Percentiles rank a stretch among this genome's conserved stretches.
Conservation (phyloP, 352 stramenopile species). For the Globisporangium cystogenes region DNA sequence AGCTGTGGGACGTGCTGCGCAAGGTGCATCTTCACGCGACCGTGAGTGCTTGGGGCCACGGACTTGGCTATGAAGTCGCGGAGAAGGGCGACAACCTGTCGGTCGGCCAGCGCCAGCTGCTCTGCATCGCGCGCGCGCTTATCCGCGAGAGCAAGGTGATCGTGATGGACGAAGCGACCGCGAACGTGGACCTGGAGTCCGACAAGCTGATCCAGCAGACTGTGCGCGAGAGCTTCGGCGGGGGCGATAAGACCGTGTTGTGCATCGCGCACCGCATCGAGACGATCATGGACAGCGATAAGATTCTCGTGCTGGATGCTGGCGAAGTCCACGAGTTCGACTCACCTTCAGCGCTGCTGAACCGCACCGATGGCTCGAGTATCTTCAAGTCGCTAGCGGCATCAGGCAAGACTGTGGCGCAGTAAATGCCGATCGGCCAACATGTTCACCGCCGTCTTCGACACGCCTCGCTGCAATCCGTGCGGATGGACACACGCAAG, state of each 20-base stretch:
- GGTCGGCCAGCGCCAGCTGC: conserved; percentile 90
- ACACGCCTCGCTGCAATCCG: no score
- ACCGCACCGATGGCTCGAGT: conserved; percentile 23
- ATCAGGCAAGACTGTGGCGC: conserved; percentile 14
- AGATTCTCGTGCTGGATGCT: conserved; percentile 82
- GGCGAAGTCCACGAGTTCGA: conserved; percentile 84
- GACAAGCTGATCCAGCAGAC: conserved; percentile 79
- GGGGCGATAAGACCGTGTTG: conserved; percentile 78
- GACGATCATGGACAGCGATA: conserved; percentile 90
- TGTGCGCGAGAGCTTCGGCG: conserved; percentile 47
- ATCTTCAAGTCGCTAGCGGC: conserved; percentile 35
- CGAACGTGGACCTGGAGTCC: conserved; percentile 85
- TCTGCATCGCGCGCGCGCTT: conserved; percentile 93
- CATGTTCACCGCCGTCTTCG: no score
- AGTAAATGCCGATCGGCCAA: no score
- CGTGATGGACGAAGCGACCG: conserved; percentile 97
- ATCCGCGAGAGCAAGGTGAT: conserved; percentile 77
- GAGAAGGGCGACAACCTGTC: conserved; percentile 92
- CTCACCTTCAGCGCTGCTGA: conserved; percentile 52
- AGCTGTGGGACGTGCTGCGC: conserved; percentile 23
- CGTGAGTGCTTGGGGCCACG: conserved; percentile 12
- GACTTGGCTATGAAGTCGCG: conserved; percentile 75
- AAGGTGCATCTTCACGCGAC: conserved; percentile 20
- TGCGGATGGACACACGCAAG: no score
- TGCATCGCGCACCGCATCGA: conserved; percentile 93